A percentile compares a stretch with the other conserved stretches of the same genome.
phyloP scores from a whole-genome alignment of 176 grass and related monocot genomes.

The Thalia dealbata region DNA sequence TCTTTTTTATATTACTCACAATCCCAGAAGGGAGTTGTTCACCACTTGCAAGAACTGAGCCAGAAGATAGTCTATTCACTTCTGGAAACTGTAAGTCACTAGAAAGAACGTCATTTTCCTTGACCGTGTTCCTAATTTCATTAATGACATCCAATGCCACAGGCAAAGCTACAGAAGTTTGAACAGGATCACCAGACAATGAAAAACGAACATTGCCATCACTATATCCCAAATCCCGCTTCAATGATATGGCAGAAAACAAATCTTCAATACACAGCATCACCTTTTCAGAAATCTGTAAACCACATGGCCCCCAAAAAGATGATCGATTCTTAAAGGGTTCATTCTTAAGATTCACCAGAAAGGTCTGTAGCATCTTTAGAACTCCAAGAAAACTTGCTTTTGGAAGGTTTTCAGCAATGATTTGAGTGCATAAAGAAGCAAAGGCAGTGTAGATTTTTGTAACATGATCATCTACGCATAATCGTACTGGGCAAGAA shows the following conservation, averaged over 20 bases:
- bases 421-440: constrained; percentile 38
- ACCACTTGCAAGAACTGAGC: constrained; percentile 36
- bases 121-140: constrained; percentile 13
- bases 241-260: constrained; percentile 49
- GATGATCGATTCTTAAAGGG: constrained; percentile 49
- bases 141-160: constrained; percentile 72
- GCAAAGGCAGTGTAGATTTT: constrained; percentile 57
- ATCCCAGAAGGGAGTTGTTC: constrained; percentile 72
- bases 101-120: constrained; percentile 31
- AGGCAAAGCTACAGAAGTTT: constrained; percentile 76
- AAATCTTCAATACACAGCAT: constrained; percentile 46
- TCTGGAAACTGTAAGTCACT: constrained; percentile 49
- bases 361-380: constrained; percentile 32
- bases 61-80: constrained; percentile 10
- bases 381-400: constrained; percentile 39
- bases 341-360: constrained; percentile 41
- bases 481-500: constrained; percentile 64
- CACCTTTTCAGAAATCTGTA: constrained; percentile 40
- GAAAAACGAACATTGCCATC: constrained; percentile 39
- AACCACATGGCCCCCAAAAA: constrained; percentile 34
- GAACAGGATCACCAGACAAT: constrained; percentile 48
- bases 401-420: constrained; percentile 34
- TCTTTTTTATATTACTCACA: constrained; percentile 32
- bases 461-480: constrained; percentile 91
- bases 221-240: constrained; percentile 30